Conservation (phyloP, 768 basidiomycete genomes). For the Boletus coccyginus region DNA sequence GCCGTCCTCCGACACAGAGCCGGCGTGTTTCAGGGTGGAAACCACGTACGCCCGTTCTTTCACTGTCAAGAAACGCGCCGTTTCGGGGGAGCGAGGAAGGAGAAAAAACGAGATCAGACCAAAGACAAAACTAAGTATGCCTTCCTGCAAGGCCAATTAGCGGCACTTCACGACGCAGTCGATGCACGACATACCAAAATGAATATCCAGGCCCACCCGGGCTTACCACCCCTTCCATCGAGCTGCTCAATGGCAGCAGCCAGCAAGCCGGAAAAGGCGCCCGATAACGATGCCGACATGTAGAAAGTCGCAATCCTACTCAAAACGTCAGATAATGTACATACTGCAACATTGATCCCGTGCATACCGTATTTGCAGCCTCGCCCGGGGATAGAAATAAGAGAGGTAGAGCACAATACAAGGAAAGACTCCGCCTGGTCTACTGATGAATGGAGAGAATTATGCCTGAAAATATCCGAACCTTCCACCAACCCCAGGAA, state of each 20-base stretch:
- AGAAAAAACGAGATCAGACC: conserved; percentile 51
- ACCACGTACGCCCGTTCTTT: conserved; percentile 49
- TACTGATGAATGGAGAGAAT: background rate
- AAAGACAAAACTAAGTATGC: conserved; percentile 59
- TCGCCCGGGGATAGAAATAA: conserved; percentile 39
- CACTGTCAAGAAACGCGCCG: conserved; percentile 48
- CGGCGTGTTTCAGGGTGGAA: conserved; percentile 16
- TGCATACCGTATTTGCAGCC: conserved; percentile 23
- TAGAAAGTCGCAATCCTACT: conserved; percentile 39
- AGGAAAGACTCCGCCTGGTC: conserved; percentile 54
- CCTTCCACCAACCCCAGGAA: conserved; percentile 60
- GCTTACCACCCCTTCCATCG: conserved; percentile 46
- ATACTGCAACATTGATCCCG: background rate
- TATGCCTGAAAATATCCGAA: conserved; percentile 14
- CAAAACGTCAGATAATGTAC: background rate
- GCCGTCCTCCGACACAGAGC: conserved; percentile 40
- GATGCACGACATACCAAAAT: conserved; percentile 37
- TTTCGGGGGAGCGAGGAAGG: conserved; percentile 42
- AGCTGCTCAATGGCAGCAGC: conserved; percentile 60
- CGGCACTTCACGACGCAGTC: background rate
- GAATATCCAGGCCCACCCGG: conserved; percentile 65
- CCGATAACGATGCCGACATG: conserved; percentile 48
- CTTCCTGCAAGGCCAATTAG: conserved; percentile 39
- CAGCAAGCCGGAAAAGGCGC: conserved; percentile 63
- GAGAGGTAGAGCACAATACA: conserved; percentile 58